Evolutionary conservation across 2,329 filamentous ascomycete species (phyloP).

Genomic region (Aspergillus awamori): DNA sequence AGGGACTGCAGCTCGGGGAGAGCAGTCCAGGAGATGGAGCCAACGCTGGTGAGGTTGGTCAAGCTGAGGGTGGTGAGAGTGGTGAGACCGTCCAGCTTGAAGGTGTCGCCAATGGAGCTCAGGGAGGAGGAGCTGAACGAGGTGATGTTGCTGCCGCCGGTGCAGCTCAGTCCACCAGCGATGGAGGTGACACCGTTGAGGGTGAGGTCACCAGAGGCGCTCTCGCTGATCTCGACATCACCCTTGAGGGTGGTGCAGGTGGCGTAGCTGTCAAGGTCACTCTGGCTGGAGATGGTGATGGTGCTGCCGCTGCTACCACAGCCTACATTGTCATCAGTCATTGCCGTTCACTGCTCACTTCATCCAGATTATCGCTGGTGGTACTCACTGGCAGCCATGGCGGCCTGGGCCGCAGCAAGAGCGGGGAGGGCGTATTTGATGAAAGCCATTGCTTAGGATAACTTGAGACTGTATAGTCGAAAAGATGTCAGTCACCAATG

Average conservation of each 20-base stretch:
- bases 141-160: slow-evolving; percentile 63
- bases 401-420: slow-evolving; percentile 57
- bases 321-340: slow-evolving; percentile 19
- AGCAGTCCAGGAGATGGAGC: slow-evolving; percentile 70
- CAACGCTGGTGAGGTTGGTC: slow-evolving; percentile 65
- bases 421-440: slow-evolving; percentile 60
- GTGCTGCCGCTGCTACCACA: slow-evolving; percentile 28
- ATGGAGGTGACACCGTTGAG: slow-evolving; percentile 66
- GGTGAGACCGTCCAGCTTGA: slow-evolving; percentile 70
- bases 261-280: slow-evolving; percentile 64
- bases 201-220: slow-evolving; percentile 60
- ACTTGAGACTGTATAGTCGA: slow-evolving; percentile 7
- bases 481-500: neutral
- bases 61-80: slow-evolving; percentile 70
- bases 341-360: neutral
- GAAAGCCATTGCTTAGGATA: slow-evolving; percentile 50
- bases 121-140: slow-evolving; percentile 65
- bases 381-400: slow-evolving; percentile 49
- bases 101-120: slow-evolving; percentile 66
- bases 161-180: slow-evolving; percentile 56
- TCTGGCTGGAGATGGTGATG: slow-evolving; percentile 61
- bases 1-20: slow-evolving; percentile 66
- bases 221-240: slow-evolving; percentile 65
- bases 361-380: neutral
- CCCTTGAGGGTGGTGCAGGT: slow-evolving; percentile 71